phyloP scores from a whole-genome alignment of 805 yeast species.

The Blastobotrys robertii region DNA sequence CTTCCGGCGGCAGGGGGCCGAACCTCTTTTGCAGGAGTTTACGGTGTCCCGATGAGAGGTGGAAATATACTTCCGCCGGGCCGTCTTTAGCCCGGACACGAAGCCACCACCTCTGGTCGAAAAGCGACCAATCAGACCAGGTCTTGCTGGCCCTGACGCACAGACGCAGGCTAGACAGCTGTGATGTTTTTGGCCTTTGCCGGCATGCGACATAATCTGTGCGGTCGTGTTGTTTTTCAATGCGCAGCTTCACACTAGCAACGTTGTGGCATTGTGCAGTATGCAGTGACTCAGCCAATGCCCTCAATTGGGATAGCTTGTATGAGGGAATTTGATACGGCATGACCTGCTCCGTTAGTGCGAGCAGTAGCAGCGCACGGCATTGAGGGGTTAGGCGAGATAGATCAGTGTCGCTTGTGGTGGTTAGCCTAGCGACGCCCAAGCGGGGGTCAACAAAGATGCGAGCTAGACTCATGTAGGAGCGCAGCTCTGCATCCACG shows the following conservation, averaged over 20 bases:
- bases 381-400: not conserved
- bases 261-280: no score
- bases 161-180: not conserved
- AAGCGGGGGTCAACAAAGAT: not conserved
- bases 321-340: constrained; percentile 1
- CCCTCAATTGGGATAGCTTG: not conserved
- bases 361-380: not conserved
- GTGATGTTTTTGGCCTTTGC: not conserved
- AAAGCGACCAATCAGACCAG: constrained; percentile 16
- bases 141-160: no score
- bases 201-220: not conserved
- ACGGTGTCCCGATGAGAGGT: no score
- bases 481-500: no score
- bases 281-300: no score
- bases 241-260: no score
- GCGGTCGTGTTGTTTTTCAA: no score
- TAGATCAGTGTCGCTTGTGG: not conserved
- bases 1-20: no score
- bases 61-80: no score
- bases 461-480: no score
- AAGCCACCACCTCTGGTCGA: constrained; percentile 14
- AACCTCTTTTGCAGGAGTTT: no score
- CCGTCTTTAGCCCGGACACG: no score
- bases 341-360: constrained; percentile 1
- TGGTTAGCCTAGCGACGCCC: not conserved